Conservation (phyloP, 1,139 yeast genomes). For the Taphrina sp. region DNA sequence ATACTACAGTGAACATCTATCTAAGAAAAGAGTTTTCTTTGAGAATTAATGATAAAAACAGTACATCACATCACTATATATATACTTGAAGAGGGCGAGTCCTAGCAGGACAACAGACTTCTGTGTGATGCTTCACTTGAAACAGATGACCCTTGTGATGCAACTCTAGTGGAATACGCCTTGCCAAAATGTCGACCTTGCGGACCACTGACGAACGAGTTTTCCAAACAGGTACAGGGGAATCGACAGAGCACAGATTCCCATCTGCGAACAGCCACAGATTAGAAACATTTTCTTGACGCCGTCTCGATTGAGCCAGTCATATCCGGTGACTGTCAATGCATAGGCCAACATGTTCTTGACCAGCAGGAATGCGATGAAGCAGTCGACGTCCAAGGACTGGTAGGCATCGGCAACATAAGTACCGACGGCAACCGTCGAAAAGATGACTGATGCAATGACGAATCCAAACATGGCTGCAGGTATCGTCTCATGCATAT, state of each 20-base stretch:
- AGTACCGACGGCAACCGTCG: slow-evolving; percentile 36
- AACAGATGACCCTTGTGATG: too few species aligned
- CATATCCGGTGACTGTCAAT: slow-evolving; percentile 36
- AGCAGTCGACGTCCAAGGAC: slow-evolving; percentile 36
- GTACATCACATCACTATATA: too few species aligned
- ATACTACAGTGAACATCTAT: too few species aligned
- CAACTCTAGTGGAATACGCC: slow-evolving; percentile 5
- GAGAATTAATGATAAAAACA: too few species aligned
- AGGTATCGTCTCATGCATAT: slow-evolving; percentile 34
- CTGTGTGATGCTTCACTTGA: too few species aligned
- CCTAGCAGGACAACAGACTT: too few species aligned
- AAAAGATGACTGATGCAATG: slow-evolving; percentile 37
- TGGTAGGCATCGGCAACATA: slow-evolving; percentile 39
- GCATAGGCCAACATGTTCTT: slow-evolving; percentile 37
- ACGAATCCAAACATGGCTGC: slow-evolving; percentile 37
- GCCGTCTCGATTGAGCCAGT: slow-evolving; percentile 36
- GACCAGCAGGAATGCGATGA: slow-evolving; percentile 36
- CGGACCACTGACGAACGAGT: slow-evolving; percentile 30
- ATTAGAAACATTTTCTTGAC: slow-evolving; percentile 34
- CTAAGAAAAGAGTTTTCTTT: too few species aligned
- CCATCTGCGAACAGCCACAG: slow-evolving; percentile 37
- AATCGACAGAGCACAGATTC: slow-evolving; percentile 35
- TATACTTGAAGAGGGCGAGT: too few species aligned
- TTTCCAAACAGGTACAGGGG: slow-evolving; percentile 36
- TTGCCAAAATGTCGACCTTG: slow-evolving; percentile 21